phyloP scores from a whole-genome alignment of 371 early-diverging fungal species.

The Mucor mucedo region DNA sequence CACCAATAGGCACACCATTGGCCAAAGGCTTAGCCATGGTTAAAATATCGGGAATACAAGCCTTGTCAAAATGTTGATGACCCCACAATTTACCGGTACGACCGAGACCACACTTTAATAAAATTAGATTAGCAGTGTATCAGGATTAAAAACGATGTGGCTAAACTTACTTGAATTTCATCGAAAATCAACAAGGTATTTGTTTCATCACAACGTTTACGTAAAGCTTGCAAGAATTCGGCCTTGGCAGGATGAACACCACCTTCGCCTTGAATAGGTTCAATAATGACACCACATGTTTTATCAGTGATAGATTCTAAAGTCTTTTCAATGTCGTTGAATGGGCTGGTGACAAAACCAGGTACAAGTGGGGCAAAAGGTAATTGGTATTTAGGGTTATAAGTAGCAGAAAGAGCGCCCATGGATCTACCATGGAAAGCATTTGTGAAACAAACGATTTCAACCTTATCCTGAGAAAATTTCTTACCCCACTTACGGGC shows the following conservation, averaged over 20 bases:
- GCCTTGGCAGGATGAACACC: conserved; percentile 76
- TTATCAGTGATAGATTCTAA: conserved; percentile 68
- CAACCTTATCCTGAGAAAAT: conserved; percentile 59
- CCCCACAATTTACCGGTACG: conserved; percentile 92
- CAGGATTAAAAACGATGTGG: no score
- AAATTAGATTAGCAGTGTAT: no score
- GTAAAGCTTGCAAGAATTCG: conserved; percentile 78
- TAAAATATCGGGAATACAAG: conserved; percentile 87
- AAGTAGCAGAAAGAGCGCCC: conserved; percentile 93
- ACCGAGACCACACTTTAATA: conserved; percentile 81
- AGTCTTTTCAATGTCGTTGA: conserved; percentile 72
- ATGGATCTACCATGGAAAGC: conserved; percentile 96
- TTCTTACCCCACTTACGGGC: conserved; percentile 88
- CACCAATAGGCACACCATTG: conserved; percentile 97
- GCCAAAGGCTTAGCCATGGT: conserved; percentile 96
- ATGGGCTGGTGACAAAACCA: conserved; percentile 74
- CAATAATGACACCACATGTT: conserved; percentile 92
- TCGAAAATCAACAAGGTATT: conserved; percentile 91
- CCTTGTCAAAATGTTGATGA: conserved; percentile 71
- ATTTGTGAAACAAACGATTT: conserved; percentile 81
- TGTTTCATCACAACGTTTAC: conserved; percentile 79
- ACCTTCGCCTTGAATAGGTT: conserved; percentile 97
- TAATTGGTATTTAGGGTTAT: conserved; percentile 87
- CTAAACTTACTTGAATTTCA: conserved; percentile 81
- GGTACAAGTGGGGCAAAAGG: conserved; percentile 92